A percentile compares a stretch with the other conserved stretches of the same genome.
Conservation (phyloP, 2,329 filamentous ascomycete species). For the Microdochium bolleyi region DNA sequence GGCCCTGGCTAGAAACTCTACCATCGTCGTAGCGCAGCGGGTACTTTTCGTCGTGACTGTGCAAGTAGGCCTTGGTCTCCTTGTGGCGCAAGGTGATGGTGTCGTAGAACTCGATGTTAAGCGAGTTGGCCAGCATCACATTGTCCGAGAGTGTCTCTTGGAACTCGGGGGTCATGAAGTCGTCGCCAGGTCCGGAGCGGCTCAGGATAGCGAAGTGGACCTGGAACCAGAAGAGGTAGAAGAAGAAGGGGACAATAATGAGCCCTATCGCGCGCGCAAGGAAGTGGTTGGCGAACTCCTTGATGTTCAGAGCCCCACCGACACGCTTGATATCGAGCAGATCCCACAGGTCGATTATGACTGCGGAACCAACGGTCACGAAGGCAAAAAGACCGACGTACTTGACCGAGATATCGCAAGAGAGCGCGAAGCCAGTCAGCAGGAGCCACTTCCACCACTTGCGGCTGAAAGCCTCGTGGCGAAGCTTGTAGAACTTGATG, state of each 20-base stretch:
- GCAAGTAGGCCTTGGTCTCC: constrained; percentile 92
- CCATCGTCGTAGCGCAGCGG: constrained; percentile 95
- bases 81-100: constrained; percentile 85
- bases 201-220: constrained; percentile 90
- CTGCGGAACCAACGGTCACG: constrained; percentile 90
- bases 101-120: constrained; percentile 87
- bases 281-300: constrained; percentile 84
- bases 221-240: constrained; percentile 99
- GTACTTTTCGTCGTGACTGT: constrained; percentile 85
- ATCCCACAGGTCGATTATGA: constrained; percentile 91
- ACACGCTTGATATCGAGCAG: constrained; percentile 82
- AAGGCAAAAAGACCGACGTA: constrained; percentile 97
- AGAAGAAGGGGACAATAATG: constrained; percentile 86
- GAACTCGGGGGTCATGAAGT: constrained; percentile 98
- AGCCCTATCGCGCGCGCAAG: constrained; percentile 77
- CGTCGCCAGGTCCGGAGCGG: constrained; percentile 87
- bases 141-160: constrained; percentile 97
- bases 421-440: constrained; percentile 86
- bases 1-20: constrained; percentile 91
- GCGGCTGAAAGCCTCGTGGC: constrained; percentile 79
- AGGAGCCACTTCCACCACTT: constrained; percentile 99
- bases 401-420: constrained; percentile 97
- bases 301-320: constrained; percentile 70
- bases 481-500: constrained; percentile 94
- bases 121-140: constrained; percentile 76